Evolutionary conservation across 1,284 basidiomycete genomes (phyloP).

Genomic region (Xerocomus amazonicus): DNA sequence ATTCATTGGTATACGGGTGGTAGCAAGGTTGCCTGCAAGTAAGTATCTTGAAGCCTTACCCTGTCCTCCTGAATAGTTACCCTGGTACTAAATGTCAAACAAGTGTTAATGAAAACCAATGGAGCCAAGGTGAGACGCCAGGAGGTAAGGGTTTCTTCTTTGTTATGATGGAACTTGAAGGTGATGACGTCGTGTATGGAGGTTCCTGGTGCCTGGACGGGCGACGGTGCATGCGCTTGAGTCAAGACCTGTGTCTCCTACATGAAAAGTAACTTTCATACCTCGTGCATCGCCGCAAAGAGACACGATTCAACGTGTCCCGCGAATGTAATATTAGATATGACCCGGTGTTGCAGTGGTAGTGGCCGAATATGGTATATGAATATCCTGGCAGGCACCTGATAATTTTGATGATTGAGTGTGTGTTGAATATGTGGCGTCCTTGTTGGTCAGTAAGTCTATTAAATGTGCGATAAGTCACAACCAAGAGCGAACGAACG

Average conservation of each 20-base stretch:
- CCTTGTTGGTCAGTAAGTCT: no score
- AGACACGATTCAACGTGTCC: no score
- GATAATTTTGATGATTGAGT: no score
- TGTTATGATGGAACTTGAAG: neutral
- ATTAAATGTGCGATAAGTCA: no score
- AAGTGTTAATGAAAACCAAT: constrained; percentile 20
- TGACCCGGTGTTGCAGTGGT: no score
- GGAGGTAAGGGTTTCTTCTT: constrained; percentile 13
- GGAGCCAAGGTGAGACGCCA: constrained; percentile 19
- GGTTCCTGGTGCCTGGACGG: constrained; percentile 15
- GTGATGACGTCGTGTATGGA: neutral
- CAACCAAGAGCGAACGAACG: no score
- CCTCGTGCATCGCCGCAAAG: no score
- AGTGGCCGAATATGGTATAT: no score
- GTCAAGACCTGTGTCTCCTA: neutral
- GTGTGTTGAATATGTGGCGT: no score
- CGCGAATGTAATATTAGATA: no score
- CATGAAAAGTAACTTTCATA: neutral
- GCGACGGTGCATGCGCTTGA: constrained; percentile 15
- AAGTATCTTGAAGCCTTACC: constrained; percentile 1
- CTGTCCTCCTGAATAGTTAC: neutral
- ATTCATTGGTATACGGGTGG: constrained; percentile 17
- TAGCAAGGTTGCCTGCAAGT: constrained; percentile 20
- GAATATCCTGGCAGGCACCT: no score
- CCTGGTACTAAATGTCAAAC: neutral